Conservation (phyloP, 805 yeast genomes). For the Debaryomyces maramus region DNA sequence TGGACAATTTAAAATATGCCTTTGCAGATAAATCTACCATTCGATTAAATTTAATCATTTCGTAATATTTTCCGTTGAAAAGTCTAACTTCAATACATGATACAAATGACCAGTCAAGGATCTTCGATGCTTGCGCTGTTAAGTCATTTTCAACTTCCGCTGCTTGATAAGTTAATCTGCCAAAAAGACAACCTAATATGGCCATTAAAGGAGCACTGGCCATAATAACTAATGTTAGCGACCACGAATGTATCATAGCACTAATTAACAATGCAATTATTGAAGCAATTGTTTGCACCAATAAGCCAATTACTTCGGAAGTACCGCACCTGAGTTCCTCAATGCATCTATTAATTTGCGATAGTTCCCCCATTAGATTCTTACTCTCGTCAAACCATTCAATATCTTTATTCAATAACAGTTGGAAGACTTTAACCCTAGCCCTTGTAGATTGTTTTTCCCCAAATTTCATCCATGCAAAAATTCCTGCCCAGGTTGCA, state of each 20-base stretch:
- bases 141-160: conserved; percentile 57
- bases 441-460: conserved; percentile 65
- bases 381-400: conserved; percentile 64
- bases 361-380: conserved; percentile 60
- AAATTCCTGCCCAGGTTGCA: conserved; percentile 52
- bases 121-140: conserved; percentile 56
- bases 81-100: conserved; percentile 61
- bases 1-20: conserved; percentile 44
- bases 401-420: conserved; percentile 47
- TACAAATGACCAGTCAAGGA: conserved; percentile 68
- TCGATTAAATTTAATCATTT: conserved; percentile 43
- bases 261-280: conserved; percentile 56
- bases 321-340: conserved; percentile 71
- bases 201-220: conserved; percentile 72
- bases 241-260: conserved; percentile 81
- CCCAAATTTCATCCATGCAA: conserved; percentile 68
- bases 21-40: conserved; percentile 37
- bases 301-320: conserved; percentile 63
- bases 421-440: conserved; percentile 44
- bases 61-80: conserved; percentile 56
- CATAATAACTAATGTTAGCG: conserved; percentile 74
- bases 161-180: conserved; percentile 49
- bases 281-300: conserved; percentile 54
- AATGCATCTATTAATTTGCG: conserved; percentile 67
- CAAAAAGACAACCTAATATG: conserved; percentile 47